These are phyloP conservation scores for Amylostereum areolatum DNA, from an alignment of 1,284 basidiomycete species.

Conservation along the genomic window DNA sequence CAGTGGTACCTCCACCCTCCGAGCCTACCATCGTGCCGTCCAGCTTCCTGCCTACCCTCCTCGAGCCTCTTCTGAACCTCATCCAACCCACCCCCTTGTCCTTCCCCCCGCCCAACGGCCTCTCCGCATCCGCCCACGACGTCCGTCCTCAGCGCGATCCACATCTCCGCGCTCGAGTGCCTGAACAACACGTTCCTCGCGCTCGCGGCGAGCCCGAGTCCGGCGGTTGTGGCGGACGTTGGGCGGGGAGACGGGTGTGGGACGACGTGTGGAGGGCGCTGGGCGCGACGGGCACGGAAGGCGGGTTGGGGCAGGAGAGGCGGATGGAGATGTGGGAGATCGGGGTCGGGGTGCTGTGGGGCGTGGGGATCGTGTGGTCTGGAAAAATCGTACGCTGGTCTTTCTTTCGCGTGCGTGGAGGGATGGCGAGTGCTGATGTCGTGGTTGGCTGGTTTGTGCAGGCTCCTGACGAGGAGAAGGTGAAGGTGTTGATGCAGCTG, in stretches of 20 bases:
- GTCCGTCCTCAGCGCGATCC: constrained; percentile 73
- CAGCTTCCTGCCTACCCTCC: constrained; percentile 42
- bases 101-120: constrained; percentile 65
- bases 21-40: constrained; percentile 14
- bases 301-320: constrained; percentile 53
- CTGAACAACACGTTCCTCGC: constrained; percentile 88
- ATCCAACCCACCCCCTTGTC: constrained; percentile 72
- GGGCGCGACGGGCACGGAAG: constrained; percentile 52
- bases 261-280: constrained; percentile 52
- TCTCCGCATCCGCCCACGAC: constrained; percentile 83
- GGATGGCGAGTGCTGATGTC: not conserved
- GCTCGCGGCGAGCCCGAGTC: constrained; percentile 42
- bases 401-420: not conserved
- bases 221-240: constrained; percentile 35
- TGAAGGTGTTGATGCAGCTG: constrained; percentile 61
- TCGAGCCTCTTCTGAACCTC: constrained; percentile 59
- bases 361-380: constrained; percentile 64
- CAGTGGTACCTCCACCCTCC: constrained; percentile 16
- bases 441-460: constrained; percentile 12
- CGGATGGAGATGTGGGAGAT: constrained; percentile 67
- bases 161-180: constrained; percentile 82
- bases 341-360: constrained; percentile 77
- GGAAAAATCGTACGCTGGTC: constrained; percentile 43
- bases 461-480: constrained; percentile 54
- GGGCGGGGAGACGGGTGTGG: constrained; percentile 55